These are phyloP conservation scores for Boletus vermiculosoides DNA, from an alignment of 768 basidiomycete species.

Conservation along the genomic window DNA sequence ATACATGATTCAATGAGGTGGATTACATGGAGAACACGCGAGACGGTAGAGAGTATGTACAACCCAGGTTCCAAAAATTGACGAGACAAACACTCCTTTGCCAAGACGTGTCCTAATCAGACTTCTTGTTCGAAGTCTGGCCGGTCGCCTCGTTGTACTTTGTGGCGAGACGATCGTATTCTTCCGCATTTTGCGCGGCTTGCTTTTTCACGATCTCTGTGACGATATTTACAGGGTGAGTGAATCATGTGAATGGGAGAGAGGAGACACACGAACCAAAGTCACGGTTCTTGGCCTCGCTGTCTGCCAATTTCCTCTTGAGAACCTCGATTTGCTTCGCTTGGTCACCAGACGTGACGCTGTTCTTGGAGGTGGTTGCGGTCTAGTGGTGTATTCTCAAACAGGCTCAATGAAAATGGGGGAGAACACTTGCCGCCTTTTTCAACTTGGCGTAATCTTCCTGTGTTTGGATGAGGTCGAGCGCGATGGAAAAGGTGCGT, in stretches of 20 bases:
- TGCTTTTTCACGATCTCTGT: slow-evolving; percentile 82
- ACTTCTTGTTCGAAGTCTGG: slow-evolving; percentile 57
- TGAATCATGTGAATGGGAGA: neutral
- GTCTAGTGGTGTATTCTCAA: slow-evolving; percentile 26
- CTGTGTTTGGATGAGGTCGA: slow-evolving; percentile 88
- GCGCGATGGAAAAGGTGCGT: slow-evolving; percentile 87
- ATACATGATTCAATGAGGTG: neutral
- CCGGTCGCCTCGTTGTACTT: slow-evolving; percentile 74
- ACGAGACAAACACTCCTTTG: neutral
- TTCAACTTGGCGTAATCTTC: slow-evolving; percentile 86
- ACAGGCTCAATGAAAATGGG: neutral
- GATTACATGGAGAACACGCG: neutral
- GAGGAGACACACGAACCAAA: slow-evolving; percentile 46
- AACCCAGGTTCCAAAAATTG: neutral
- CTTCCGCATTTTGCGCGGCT: slow-evolving; percentile 69
- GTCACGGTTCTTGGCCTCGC: slow-evolving; percentile 60
- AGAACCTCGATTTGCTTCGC: slow-evolving; percentile 57
- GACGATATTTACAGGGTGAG: neutral
- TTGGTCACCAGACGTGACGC: slow-evolving; percentile 22
- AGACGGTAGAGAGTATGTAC: neutral
- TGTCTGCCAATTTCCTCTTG: slow-evolving; percentile 60
- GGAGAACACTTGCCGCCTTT: slow-evolving; percentile 40
- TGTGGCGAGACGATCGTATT: slow-evolving; percentile 81
- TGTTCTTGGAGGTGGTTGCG: slow-evolving; percentile 33
- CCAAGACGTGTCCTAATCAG: slow-evolving; percentile 43